phyloP scores from a whole-genome alignment of 2,329 filamentous ascomycete genomes.

The Hypoxylon sp. region DNA sequence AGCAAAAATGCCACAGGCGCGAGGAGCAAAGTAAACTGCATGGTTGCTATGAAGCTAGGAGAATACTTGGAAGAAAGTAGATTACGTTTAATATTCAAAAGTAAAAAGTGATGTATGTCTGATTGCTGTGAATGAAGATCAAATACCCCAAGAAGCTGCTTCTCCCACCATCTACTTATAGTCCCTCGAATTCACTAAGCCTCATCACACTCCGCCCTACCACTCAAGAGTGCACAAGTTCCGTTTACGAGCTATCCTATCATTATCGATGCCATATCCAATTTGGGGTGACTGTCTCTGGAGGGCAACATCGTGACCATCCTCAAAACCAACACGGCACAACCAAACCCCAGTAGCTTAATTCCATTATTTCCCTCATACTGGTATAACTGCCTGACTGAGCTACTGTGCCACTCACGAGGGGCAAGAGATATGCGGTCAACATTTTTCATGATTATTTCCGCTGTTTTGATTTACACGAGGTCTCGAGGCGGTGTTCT shows the following conservation, averaged over 20 bases:
- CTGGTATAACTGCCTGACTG: background rate
- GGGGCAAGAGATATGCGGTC: background rate
- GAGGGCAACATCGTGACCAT: background rate
- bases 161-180: background rate
- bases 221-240: background rate
- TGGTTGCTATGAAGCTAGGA: background rate
- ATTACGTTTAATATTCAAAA: background rate
- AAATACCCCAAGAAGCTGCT: background rate
- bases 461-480: background rate
- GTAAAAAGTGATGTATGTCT: background rate
- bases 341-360: background rate
- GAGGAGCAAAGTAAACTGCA: constrained; percentile 19
- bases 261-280: background rate
- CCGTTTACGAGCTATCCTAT: background rate
- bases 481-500: background rate
- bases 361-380: background rate
- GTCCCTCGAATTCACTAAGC: background rate
- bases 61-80: background rate
- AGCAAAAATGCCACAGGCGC: constrained; percentile 11
- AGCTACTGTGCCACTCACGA: background rate
- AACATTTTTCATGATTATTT: background rate
- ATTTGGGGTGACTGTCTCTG: background rate
- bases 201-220: too few species aligned
- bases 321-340: background rate
- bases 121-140: background rate